Percentiles rank a stretch among this genome's conserved stretches.
These are phyloP conservation scores for Zygoascus meyerae DNA, from an alignment of 1,139 yeast species.

Conservation along the genomic window DNA sequence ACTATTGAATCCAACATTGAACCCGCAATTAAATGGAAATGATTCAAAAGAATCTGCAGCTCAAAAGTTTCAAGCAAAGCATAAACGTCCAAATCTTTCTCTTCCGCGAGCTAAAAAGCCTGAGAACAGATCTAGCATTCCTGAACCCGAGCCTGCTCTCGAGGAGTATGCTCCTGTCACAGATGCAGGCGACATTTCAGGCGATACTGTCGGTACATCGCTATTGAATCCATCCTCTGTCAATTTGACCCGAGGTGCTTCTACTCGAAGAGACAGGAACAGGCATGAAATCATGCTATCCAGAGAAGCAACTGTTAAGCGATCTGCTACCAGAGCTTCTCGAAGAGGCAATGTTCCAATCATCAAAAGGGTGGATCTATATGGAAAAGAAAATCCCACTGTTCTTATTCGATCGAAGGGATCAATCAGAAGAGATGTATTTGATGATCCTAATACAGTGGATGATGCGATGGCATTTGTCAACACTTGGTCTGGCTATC, in stretches of 20 bases:
- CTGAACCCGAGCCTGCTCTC: background rate
- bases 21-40: background rate
- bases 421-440: conserved; percentile 8
- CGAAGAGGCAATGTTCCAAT: conserved; percentile 15
- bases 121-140: background rate
- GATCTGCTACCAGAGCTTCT: conserved; percentile 11
- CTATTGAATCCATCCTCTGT: background rate
- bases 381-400: conserved; percentile 21
- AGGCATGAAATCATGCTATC: background rate
- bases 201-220: conserved; percentile 1
- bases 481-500: conserved; percentile 32
- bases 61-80: background rate
- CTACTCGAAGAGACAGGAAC: background rate
- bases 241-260: background rate
- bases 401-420: conserved; percentile 10
- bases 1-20: no score
- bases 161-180: background rate
- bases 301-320: conserved; percentile 10
- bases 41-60: background rate
- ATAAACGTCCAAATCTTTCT: conserved; percentile 1
- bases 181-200: background rate
- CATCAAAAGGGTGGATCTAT: conserved; percentile 22
- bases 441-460: conserved; percentile 18
- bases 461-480: conserved; percentile 32
- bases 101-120: background rate